Conservation (phyloP, 2,329 filamentous ascomycete genomes). For the Ceratocystis alfenasii region DNA sequence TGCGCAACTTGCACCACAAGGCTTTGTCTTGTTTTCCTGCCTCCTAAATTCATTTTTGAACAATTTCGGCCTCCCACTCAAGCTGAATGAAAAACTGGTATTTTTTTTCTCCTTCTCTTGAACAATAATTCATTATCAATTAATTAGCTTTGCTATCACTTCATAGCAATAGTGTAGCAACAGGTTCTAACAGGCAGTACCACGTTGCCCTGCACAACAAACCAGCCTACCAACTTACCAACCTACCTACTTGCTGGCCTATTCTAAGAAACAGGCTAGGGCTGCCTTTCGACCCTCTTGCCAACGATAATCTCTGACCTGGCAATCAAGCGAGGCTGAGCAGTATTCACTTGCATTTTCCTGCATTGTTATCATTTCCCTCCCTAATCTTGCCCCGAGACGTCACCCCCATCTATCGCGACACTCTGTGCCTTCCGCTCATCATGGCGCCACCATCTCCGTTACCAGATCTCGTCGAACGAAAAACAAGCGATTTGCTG, state of each 20-base stretch:
- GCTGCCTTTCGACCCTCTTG: neutral
- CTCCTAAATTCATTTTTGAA: neutral
- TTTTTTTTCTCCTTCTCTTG: neutral
- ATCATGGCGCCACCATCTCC: constrained; percentile 13
- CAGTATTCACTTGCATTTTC: constrained; percentile 16
- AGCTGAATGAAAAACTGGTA: neutral
- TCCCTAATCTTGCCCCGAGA: constrained; percentile 3
- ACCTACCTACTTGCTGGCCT: no score
- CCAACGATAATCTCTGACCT: neutral
- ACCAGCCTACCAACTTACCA: neutral
- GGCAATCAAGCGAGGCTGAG: constrained; percentile 17
- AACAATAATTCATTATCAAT: neutral
- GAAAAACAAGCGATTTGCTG: constrained; percentile 6
- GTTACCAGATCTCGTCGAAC: neutral
- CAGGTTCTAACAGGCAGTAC: neutral
- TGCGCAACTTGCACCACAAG: neutral
- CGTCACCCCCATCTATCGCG: neutral
- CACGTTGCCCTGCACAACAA: neutral
- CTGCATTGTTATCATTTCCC: constrained; percentile 7
- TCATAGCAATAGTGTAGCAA: neutral
- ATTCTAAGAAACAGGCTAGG: no score
- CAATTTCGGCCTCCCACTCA: neutral
- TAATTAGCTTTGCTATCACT: neutral
- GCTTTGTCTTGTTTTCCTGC: constrained; percentile 6
- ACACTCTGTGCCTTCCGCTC: neutral